Evolutionary conservation across 495 filamentous ascomycete species (phyloP), one percentile per base, ranked within the genome.

Genomic region (Aspergillus bridgeri): DNA sequence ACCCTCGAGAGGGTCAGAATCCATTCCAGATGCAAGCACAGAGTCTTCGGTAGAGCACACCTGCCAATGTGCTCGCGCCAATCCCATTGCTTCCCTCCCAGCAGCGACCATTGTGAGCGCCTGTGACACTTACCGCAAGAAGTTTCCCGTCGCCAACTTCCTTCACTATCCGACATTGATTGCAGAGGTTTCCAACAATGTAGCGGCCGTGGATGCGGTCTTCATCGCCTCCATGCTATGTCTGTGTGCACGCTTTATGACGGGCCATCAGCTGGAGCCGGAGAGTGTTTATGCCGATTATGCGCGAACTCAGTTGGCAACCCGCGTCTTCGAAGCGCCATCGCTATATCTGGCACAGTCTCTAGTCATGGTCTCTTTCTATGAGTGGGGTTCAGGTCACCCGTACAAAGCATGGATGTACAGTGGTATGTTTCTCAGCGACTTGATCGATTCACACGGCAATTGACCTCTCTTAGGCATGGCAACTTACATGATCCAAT

Each of bases 321-420:
- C 65, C 8, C 66, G 72, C 6, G 70, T 67, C n/a, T 69, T 78
- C 55, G 75, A 78, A 24, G 63, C 69, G 0, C 75, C 75, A 0
- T 78, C 75, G 1, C 64, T 78, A 5, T 69, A 69, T 27, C 68
- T 78, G 33, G 75, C 75, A 3, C 75, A 78, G 47, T 76, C 75
- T 0, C 57, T 75, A 6, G 75, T 76, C 3, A 78, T 78, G 66
- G 65, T 78, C 15, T 66, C 71, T 2, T 66, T 78, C 21, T 78
- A 78, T 53, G 75, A 78, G 59, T 78, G 75, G 75, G 75, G 75
- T 0, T 70, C 72, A 4, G 72, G 75, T 3, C 67, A 68, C n/a
- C 72, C 75, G 2, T 78, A 78, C 53, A 72, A 73, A 48, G 73
- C 75, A 2, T 78, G 75, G 75, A 78, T 78, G 75, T 78, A 78